Evolutionary conservation across 805 yeast species (phyloP).

Genomic region (Zygoascus ofunaensis): DNA sequence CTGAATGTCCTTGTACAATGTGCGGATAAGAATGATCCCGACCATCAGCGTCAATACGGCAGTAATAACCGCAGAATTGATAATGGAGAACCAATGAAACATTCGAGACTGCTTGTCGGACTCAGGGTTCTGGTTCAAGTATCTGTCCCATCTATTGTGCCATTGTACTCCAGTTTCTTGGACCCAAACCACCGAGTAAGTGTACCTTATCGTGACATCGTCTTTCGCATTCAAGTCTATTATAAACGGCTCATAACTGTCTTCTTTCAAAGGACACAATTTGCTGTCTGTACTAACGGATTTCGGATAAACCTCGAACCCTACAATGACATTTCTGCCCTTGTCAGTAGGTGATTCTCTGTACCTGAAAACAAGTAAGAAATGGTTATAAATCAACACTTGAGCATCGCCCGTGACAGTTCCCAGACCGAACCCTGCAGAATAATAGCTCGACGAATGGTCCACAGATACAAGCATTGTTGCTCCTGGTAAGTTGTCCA

Average conservation of each 20-base stretch:
- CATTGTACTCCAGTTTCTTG: slow-evolving; percentile 63
- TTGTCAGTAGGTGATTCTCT: slow-evolving; percentile 33
- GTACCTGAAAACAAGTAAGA: slow-evolving; percentile 69
- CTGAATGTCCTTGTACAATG: slow-evolving; percentile 44
- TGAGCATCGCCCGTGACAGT: slow-evolving; percentile 43
- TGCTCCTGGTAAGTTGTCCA: slow-evolving; percentile 82
- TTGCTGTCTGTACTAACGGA: slow-evolving; percentile 48
- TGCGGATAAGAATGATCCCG: slow-evolving; percentile 50
- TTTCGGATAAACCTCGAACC: slow-evolving; percentile 83
- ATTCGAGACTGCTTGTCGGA: slow-evolving; percentile 31
- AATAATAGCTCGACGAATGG: slow-evolving; percentile 58
- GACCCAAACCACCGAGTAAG: slow-evolving; percentile 83
- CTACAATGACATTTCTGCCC: slow-evolving; percentile 47
- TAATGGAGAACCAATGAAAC: slow-evolving; percentile 70
- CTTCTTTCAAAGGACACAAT: slow-evolving; percentile 68
- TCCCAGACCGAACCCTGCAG: slow-evolving; percentile 83
- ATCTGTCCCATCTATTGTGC: slow-evolving; percentile 65
- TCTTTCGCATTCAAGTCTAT: slow-evolving; percentile 30
- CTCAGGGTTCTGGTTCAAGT: slow-evolving; percentile 36
- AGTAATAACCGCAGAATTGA: slow-evolving; percentile 61
- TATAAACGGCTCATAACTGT: slow-evolving; percentile 48
- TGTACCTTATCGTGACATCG: slow-evolving; percentile 42
- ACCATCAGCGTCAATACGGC: slow-evolving; percentile 54
- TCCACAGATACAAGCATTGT: slow-evolving; percentile 63
- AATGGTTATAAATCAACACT: slow-evolving; percentile 66